Evolutionary conservation across 73 alveolate genomes (phyloP).

Genomic region (Paramecium sonneborni): DNA sequence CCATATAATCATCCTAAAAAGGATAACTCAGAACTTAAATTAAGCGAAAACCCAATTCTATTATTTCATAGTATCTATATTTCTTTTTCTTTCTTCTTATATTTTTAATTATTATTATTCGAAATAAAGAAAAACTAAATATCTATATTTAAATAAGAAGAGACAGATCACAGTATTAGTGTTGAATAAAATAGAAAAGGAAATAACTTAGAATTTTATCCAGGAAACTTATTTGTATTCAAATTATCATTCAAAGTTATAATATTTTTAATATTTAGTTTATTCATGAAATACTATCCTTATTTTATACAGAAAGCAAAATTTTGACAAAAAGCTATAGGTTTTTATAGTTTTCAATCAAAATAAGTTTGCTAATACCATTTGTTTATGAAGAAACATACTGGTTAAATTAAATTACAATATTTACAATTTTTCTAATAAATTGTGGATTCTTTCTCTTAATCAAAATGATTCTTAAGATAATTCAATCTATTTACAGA

Average conservation of each 20-base stretch:
- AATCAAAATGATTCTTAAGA: neutral
- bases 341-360: neutral
- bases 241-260: neutral
- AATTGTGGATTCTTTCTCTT: neutral
- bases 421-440: neutral
- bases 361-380: neutral
- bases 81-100: neutral
- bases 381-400: neutral
- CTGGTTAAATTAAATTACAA: neutral
- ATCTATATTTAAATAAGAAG: neutral
- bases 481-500: neutral
- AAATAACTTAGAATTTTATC: neutral
- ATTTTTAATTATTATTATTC: neutral
- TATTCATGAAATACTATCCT: neutral
- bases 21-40: neutral
- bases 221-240: neutral
- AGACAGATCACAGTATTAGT: neutral
- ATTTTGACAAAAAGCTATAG: neutral
- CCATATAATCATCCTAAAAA: neutral
- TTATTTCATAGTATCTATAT: neutral
- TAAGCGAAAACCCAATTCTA: neutral
- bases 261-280: neutral
- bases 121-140: neutral
- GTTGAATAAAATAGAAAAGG: neutral
- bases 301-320: neutral